These are phyloP conservation scores for Pseudogymnoascus sp. DNA, from an alignment of 2,329 filamentous ascomycete genomes.

Conservation along the genomic window DNA sequence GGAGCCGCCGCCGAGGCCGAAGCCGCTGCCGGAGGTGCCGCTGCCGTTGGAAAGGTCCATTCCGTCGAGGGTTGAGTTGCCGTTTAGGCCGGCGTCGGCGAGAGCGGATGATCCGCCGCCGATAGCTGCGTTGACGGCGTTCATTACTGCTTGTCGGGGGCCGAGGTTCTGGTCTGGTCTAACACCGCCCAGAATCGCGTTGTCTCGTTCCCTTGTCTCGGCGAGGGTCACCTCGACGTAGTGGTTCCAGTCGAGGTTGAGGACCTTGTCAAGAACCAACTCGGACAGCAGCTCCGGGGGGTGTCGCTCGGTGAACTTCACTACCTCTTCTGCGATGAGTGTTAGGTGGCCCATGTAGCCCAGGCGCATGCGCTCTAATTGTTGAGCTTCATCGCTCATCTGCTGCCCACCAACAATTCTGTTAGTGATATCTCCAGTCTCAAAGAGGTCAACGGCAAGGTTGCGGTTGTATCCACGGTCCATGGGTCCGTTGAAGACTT, in stretches of 20 bases:
- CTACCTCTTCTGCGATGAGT: slow-evolving; percentile 93
- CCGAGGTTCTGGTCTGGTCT: slow-evolving; percentile 83
- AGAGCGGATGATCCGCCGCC: slow-evolving; percentile 61
- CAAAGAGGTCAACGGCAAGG: slow-evolving; percentile 86
- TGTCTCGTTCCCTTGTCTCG: slow-evolving; percentile 90
- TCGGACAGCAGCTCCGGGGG: slow-evolving; percentile 80
- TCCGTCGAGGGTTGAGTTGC: slow-evolving; percentile 37
- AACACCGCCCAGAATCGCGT: slow-evolving; percentile 94
- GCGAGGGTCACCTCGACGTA: slow-evolving; percentile 91
- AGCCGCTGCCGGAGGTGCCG: slow-evolving; percentile 60
- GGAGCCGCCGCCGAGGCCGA: slow-evolving; percentile 64
- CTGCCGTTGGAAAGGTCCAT: slow-evolving; percentile 61
- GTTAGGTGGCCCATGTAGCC: slow-evolving; percentile 99
- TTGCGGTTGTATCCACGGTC: slow-evolving; percentile 88
- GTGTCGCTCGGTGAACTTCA: slow-evolving; percentile 95
- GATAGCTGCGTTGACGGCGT: slow-evolving; percentile 48
- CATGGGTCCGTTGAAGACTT: slow-evolving; percentile 98
- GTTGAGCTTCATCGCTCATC: slow-evolving; percentile 77
- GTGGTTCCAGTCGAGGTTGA: slow-evolving; percentile 83
- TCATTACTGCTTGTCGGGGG: slow-evolving; percentile 57
- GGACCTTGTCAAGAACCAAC: slow-evolving; percentile 76
- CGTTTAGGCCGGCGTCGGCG: slow-evolving; percentile 72
- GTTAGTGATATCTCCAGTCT: slow-evolving; percentile 79
- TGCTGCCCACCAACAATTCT: slow-evolving; percentile 87
- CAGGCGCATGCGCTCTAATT: slow-evolving; percentile 76